These are phyloP conservation scores for Trichoderma sp. DNA, from an alignment of 2,329 filamentous ascomycete genomes.

Conservation along the genomic window DNA sequence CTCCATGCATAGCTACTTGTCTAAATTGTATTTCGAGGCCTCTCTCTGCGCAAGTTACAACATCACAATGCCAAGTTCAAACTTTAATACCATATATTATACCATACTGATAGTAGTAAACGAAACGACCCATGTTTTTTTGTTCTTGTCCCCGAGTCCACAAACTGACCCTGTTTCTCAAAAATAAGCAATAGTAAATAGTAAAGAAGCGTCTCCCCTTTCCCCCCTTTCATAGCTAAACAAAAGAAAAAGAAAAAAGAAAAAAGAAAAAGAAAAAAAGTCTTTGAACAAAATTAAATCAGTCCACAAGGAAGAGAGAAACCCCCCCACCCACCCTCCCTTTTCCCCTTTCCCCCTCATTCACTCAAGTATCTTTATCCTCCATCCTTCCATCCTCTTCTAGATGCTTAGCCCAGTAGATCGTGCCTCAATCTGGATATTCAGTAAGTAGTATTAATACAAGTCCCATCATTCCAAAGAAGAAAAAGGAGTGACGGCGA, in stretches of 20 bases:
- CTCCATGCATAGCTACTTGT: not conserved
- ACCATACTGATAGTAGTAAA: not conserved
- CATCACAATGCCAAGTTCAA: not conserved
- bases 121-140: not conserved
- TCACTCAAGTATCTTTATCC: not conserved
- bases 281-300: not conserved
- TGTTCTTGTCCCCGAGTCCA: constrained; percentile 9
- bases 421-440: not conserved
- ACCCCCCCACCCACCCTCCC: not conserved
- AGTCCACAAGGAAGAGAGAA: not conserved
- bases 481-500: not conserved
- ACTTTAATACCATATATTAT: not conserved
- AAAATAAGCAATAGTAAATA: not conserved
- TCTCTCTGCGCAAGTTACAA: not conserved
- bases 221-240: not conserved
- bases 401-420: not conserved
- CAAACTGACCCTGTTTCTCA: not conserved
- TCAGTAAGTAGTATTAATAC: constrained; percentile 12
- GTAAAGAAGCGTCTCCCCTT: not conserved
- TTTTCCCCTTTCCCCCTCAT: too few species aligned
- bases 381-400: too few species aligned
- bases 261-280: not conserved
- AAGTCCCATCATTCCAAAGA: not conserved
- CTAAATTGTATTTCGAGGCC: not conserved
- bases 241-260: not conserved